Percentiles rank a stretch among this genome's conserved stretches.
Evolutionary conservation across 78 protist genomes (phyloP).

Genomic region (Dictyostelium capitatum): DNA sequence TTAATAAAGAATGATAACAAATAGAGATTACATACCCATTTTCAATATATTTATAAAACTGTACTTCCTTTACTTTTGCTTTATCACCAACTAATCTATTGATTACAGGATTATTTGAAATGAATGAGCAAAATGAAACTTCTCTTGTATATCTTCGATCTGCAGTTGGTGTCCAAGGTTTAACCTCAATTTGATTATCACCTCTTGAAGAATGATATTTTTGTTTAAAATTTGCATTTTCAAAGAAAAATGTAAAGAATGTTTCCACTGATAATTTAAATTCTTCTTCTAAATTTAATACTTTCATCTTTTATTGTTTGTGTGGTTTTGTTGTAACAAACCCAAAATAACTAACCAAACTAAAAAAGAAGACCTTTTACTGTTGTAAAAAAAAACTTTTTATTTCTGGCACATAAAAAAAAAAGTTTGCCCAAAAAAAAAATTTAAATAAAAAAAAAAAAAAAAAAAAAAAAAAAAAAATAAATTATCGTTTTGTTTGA

Average conservation of each 20-base stretch:
- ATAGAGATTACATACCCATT: constrained; percentile 21
- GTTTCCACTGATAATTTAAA: constrained; percentile 73
- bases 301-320: constrained; percentile 27
- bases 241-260: constrained; percentile 75
- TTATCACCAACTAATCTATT: constrained; percentile 57
- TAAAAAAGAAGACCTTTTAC: not conserved
- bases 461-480: not conserved
- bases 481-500: no score
- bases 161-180: constrained; percentile 59
- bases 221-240: constrained; percentile 50
- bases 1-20: not conserved
- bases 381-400: not conserved
- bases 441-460: not conserved
- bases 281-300: constrained; percentile 67
- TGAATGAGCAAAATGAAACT: constrained; percentile 33
- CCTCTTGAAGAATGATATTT: constrained; percentile 75
- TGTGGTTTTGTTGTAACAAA: not conserved
- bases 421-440: not conserved
- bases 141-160: constrained; percentile 69
- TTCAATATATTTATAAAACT: constrained; percentile 45
- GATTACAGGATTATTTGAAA: constrained; percentile 57
- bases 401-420: not conserved
- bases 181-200: constrained; percentile 65
- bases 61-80: constrained; percentile 79
- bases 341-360: not conserved